Evolutionary conservation across 352 stramenopile genomes (phyloP), one percentile per base, ranked within the genome.

Genomic region (Sclerospora graminicola): DNA sequence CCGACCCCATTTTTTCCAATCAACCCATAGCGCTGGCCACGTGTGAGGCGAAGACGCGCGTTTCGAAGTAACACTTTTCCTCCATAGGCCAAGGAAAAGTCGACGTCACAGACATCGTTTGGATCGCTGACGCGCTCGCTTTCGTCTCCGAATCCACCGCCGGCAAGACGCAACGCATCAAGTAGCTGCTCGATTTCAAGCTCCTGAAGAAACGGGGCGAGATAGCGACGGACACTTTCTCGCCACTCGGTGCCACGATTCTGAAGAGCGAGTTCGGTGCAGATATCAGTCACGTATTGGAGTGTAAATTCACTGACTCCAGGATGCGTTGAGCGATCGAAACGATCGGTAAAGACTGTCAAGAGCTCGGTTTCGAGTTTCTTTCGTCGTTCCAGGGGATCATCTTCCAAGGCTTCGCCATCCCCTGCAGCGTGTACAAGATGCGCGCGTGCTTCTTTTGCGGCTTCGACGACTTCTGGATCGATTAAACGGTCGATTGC

Each of bases 11-110:
- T 98, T 48, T 88, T 84, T 54, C 94, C 95, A 21, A 98, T 78
- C 43, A 98, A 77, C 69, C 95, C 94, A 66, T 98, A 98, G 10
- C 75, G 73, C 51, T 97, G 89, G 60, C 91, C 94, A 47, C 90
- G 84, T 46, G 95, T 97, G 24, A 98, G 63, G 42, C 81, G 88
- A 54, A 98, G 92, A 35, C 89, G 91, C 19, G 92, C 96, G 60
- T 98, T 98, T 66, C 97, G 89, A 40, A 98, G 73, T 39, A 98
- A 66, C 77, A 98, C 97, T 72, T 98, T 98, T 27, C 71, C 71
- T 41, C 75, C 75, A 58, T 84, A 87, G 13, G 75, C 75, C 6
- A 84, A 54, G 11, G 75, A 87, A 40, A 87, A 84, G 44, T 84
- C 72, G 5, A 84, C 39, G 44, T 84, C 69, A 41, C 70, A 87